Evolutionary conservation across 441 rosid species (phyloP).

Genomic region (Populus trichocarpa): DNA sequence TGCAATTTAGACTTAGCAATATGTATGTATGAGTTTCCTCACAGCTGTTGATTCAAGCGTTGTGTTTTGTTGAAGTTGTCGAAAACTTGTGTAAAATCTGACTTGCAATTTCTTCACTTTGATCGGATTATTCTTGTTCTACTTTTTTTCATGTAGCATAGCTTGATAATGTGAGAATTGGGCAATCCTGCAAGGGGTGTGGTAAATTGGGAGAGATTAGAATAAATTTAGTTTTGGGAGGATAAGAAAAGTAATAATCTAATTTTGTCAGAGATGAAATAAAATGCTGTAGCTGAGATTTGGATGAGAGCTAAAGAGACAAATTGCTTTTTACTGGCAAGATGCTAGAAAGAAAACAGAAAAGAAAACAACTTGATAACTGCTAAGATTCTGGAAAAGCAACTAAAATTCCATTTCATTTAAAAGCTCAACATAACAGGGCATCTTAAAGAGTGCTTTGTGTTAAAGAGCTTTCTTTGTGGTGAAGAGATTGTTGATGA

Average conservation of each 20-base stretch:
- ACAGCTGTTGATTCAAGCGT: not conserved
- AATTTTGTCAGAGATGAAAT: not conserved
- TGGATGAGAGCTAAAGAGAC: not conserved
- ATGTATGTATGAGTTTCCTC: not conserved
- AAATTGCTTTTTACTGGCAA: not conserved
- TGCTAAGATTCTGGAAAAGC: not conserved
- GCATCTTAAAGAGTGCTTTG: not conserved
- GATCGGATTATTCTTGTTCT: not conserved
- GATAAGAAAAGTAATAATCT: not conserved
- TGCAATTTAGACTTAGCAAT: not conserved
- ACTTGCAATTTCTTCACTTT: not conserved
- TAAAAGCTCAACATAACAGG: not conserved
- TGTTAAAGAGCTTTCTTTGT: not conserved
- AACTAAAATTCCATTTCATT: not conserved
- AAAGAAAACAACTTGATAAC: not conserved
- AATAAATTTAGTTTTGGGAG: not conserved
- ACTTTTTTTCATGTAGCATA: not conserved
- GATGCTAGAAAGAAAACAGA: not conserved
- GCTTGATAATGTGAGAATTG: not conserved
- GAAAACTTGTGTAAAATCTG: not conserved
- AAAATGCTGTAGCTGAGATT: not conserved
- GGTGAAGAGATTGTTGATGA: not conserved
- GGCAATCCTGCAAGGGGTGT: not conserved
- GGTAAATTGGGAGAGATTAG: not conserved
- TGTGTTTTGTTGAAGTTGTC: not conserved